These are phyloP conservation scores for Dipteronia dyeriana DNA, from an alignment of 345 rosid genomes.

Conservation along the genomic window DNA sequence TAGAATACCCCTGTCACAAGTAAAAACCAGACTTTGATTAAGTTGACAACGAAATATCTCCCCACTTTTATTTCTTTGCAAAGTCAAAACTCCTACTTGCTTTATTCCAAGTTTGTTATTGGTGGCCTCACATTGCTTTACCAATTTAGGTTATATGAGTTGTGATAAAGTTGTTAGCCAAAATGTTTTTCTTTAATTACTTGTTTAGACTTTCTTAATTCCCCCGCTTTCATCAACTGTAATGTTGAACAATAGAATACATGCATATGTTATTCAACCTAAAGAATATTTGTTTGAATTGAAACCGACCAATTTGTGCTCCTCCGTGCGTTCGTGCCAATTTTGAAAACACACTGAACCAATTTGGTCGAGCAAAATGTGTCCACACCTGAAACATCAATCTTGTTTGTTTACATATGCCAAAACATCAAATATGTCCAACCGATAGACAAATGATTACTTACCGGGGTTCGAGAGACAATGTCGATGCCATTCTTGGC, in stretches of 20 bases:
- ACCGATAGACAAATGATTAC: not conserved
- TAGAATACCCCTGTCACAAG: slow-evolving; percentile 49
- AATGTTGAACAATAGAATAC: too few relatives aligned
- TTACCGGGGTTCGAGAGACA: slow-evolving; percentile 47
- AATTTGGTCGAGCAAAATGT: slow-evolving; percentile 52
- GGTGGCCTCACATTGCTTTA: too few relatives aligned
- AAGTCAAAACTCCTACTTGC: too few relatives aligned
- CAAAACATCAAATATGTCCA: too few relatives aligned
- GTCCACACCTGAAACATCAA: slow-evolving; percentile 41
- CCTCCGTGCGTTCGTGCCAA: slow-evolving; percentile 45
- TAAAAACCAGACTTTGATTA: slow-evolving; percentile 9
- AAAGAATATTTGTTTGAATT: not conserved
- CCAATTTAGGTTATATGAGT: not conserved
- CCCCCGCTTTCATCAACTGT: not conserved
- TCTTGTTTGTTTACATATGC: not conserved
- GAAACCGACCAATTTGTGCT: slow-evolving; percentile 46
- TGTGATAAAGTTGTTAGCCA: slow-evolving; percentile 2
- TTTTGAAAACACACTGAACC: slow-evolving; percentile 50
- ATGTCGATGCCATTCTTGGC: slow-evolving; percentile 44
- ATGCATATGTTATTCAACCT: too few relatives aligned
- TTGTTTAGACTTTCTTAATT: not conserved
- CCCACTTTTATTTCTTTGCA: not conserved
- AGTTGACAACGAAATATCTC: not conserved
- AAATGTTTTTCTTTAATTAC: not conserved
- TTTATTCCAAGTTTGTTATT: too few relatives aligned